These are phyloP conservation scores for Neurospora sp. DNA, from an alignment of 495 filamentous ascomycete species.

Conservation along the genomic window DNA sequence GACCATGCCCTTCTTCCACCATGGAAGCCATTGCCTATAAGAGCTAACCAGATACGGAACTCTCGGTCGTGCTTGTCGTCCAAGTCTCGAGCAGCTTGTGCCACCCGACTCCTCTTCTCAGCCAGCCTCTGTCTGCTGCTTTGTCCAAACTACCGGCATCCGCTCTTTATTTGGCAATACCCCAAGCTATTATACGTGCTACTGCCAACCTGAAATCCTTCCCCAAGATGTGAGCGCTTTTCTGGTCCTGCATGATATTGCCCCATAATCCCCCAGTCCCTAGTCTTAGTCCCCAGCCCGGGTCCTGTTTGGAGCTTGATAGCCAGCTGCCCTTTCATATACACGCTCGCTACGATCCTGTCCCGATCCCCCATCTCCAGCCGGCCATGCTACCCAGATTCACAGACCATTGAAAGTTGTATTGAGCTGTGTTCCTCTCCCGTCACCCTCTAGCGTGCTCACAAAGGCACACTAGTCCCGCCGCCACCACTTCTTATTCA, in stretches of 20 bases:
- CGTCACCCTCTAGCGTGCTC: neutral
- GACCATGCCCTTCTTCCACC: neutral
- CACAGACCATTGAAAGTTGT: neutral
- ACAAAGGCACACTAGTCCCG: neutral
- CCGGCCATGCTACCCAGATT: neutral
- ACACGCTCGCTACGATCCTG: neutral
- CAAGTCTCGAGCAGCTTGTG: neutral
- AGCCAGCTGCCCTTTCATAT: neutral
- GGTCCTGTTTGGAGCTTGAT: neutral
- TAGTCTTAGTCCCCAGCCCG: neutral
- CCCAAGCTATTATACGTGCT: neutral
- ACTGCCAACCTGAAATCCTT: neutral
- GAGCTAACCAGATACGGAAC: conserved; percentile 9
- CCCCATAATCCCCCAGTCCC: neutral
- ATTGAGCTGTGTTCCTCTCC: neutral
- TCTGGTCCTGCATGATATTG: neutral
- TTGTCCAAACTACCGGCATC: neutral
- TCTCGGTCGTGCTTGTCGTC: conserved; percentile 13
- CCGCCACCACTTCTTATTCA: neutral
- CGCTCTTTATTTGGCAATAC: neutral
- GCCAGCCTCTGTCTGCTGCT: conserved; percentile 10
- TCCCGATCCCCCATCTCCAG: neutral
- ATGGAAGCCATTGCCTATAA: neutral
- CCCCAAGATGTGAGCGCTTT: neutral
- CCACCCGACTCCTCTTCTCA: conserved; percentile 6